Base-by-base conservation (phyloP, 805 yeast genomes). In the Candida yuanshanica region DNA sequence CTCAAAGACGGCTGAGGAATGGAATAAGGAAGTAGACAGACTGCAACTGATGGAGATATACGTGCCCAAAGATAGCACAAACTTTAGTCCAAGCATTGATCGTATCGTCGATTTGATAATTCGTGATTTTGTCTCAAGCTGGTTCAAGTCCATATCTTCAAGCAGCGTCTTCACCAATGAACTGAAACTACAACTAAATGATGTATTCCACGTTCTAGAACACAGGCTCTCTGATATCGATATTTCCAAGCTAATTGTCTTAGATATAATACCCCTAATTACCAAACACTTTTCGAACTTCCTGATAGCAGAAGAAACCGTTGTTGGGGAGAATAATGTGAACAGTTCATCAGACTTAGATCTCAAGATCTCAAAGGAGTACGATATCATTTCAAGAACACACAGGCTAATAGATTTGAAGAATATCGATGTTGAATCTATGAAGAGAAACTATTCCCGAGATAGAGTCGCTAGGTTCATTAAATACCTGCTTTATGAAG, bases 281-380 rank as follows among this genome's bases (percentile, higher is more conserved):
- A 80, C 85, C 1, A 74, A 70, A 11, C 95, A 89, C 56, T 72
- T 82, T 44, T 62, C 66, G 7, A 63, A 65, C 7, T 85, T 71
- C 52, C 62, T 72, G 3, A 48, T 48, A 0, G 74, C 80, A 0
- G 69, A 62, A 37, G 63, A 64, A 14, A 39, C 50, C 0, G 59
- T 61, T 2, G 24, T 52, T 22, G 52, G 56, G 7, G 58, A 53
- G 29, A 49, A 55, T 20, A 53, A 52, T 23, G 45, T 59, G 33
- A 59, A 62, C 14, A 63, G 64, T 17, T 52, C 68, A 1, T 44
- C 54, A 1, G 72, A 71, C 26, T 47, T 65, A 4, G 70, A 74
- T 26, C 45, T 62, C 11, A 65, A 66, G 16, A 51, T 74, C 8
- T 77, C 76, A 2, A 58, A 59, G 9, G 69, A 66, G 39, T 67